Conservation (phyloP, 176 grass and related monocot genomes). For the Olyra latifolia region DNA sequence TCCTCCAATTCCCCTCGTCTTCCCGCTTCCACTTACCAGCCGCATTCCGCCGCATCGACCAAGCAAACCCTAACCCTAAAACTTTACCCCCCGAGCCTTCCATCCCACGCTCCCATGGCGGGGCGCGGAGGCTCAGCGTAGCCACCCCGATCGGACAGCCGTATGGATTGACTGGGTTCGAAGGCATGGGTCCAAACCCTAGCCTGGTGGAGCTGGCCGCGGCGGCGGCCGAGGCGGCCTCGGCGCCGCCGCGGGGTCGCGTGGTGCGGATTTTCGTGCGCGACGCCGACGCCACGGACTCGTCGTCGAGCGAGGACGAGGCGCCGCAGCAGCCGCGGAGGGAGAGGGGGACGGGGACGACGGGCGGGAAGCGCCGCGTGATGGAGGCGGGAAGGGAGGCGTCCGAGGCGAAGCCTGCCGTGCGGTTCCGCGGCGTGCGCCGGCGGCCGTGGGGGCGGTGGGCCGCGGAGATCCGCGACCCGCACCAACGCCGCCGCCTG, state of each 20-base stretch:
- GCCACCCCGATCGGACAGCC: neutral
- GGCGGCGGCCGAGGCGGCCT: neutral
- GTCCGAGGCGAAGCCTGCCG: neutral
- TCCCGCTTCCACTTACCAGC: slow-evolving; percentile 36
- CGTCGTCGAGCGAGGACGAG: slow-evolving; percentile 90
- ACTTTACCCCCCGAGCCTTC: neutral
- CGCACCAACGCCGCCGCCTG: slow-evolving; percentile 51
- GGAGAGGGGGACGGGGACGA: neutral
- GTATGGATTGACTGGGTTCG: slow-evolving; percentile 44
- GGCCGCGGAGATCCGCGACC: slow-evolving; percentile 89
- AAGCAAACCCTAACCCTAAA: slow-evolving; percentile 51
- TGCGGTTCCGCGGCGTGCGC: slow-evolving; percentile 70
- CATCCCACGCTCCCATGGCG: slow-evolving; percentile 41
- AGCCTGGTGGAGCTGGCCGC: slow-evolving; percentile 35
- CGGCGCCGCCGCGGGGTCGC: slow-evolving; percentile 1
- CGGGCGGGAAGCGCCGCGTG: slow-evolving; percentile 31
- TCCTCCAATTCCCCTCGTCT: slow-evolving; percentile 3
- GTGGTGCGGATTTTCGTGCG: slow-evolving; percentile 66
- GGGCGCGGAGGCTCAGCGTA: slow-evolving; percentile 31
- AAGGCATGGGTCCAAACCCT: slow-evolving; percentile 65
- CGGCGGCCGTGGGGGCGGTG: slow-evolving; percentile 75
- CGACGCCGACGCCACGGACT: slow-evolving; percentile 84
- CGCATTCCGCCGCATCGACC: neutral
- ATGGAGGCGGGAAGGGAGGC: slow-evolving; percentile 37
- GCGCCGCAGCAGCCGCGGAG: neutral